Evolutionary conservation across 768 basidiomycete species (phyloP), one percentile per base, ranked within the genome.

Genomic region (Trametes gibbosa): DNA sequence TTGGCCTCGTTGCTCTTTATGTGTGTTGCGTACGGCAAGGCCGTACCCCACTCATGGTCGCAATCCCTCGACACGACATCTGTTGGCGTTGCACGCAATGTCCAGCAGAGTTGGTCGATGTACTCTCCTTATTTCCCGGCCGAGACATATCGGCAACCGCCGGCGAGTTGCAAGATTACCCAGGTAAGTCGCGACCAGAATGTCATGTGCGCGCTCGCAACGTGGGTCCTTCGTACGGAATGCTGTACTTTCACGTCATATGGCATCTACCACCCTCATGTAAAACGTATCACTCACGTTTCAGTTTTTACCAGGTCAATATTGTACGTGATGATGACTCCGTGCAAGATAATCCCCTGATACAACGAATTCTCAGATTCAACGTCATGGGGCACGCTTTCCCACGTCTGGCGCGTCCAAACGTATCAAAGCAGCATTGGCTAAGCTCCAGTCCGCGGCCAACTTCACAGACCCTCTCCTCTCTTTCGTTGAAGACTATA

Each of bases 371-470:
- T 32, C 29, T 32, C 29, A 92, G 90, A 74, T 94, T 12, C 87
- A 92, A 73, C 79, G 92, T 8, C 92, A 95, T 65, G 91, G 90
- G 2, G 84, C 89, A 0, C 83, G 92, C 32, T 92, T 79, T 63
- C 92, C 92, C 0, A 92, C 90, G 0, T 63, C 66, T 0, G 76
- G 77, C 1, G 76, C 83, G 3, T 69, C 77, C 0, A 64, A 66
- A 9, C 62, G 63, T 24, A 87, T 89, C 9, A 63, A 71, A 48
- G 43, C 25, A 54, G 78, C 86, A 0, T 64, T 93, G 3, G 54
- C 68, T 6, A 87, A 86, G 59, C 75, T 93, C 0, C 68, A 81
- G 61, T 64, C 73, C 0, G 85, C 76, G 5, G 66, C 71, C 0
- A 61, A 72, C 0, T 84, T 79, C 65, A 71, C 69, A 0, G 81